Evolutionary conservation across 108 stramenopile species (phyloP).

Genomic region (Cyclostephanos invisitatus): DNA sequence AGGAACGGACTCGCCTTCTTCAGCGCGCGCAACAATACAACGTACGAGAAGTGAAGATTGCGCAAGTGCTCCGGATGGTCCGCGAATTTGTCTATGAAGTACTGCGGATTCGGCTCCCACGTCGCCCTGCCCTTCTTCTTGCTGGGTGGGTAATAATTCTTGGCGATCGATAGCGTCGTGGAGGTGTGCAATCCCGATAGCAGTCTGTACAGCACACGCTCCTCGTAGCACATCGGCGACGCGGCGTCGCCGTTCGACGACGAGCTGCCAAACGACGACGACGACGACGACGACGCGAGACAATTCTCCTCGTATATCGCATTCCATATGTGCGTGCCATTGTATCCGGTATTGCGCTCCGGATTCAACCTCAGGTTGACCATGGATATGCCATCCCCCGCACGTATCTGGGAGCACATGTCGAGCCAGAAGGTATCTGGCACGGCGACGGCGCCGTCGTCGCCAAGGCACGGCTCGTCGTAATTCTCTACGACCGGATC

Average conservation of each 20-base stretch:
- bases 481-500: slow-evolving; percentile 57
- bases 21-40: slow-evolving; percentile 87
- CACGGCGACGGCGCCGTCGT: slow-evolving; percentile 43
- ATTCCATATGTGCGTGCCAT: slow-evolving; percentile 90
- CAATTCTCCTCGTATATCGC: slow-evolving; percentile 95
- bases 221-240: slow-evolving; percentile 84
- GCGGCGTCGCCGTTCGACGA: slow-evolving; percentile 29
- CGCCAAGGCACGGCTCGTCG: slow-evolving; percentile 53
- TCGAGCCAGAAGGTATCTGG: slow-evolving; percentile 90
- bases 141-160: slow-evolving; percentile 88
- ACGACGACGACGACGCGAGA: slow-evolving; percentile 30
- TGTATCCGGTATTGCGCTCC: slow-evolving; percentile 95
- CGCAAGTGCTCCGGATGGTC: slow-evolving; percentile 85
- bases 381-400: slow-evolving; percentile 63
- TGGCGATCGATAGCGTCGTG: slow-evolving; percentile 86
- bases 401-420: slow-evolving; percentile 73
- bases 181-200: slow-evolving; percentile 88
- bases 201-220: slow-evolving; percentile 89
- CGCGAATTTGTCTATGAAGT: slow-evolving; percentile 83
- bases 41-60: slow-evolving; percentile 94
- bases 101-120: slow-evolving; percentile 85
- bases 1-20: slow-evolving; percentile 79
- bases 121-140: slow-evolving; percentile 72
- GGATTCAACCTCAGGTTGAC: slow-evolving; percentile 90
- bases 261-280: not conserved